Conservation (phyloP, 768 basidiomycete species). For the Mycena haematopus region DNA sequence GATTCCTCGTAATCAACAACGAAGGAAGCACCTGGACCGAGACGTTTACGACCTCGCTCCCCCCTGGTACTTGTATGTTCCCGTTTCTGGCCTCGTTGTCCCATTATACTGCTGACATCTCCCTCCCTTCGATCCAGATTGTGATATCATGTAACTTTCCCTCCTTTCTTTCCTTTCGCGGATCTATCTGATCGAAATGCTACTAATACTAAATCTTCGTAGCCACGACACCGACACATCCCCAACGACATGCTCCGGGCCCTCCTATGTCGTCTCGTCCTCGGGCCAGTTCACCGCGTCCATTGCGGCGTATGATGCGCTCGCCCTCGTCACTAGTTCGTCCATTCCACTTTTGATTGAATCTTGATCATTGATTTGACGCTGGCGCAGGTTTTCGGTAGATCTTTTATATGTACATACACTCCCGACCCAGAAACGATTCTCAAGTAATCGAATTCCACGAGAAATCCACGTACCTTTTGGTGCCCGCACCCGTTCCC, state of each 20-base stretch:
- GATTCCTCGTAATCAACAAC: slow-evolving; percentile 51
- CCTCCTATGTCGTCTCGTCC: slow-evolving; percentile 18
- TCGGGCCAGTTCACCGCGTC: slow-evolving; percentile 22
- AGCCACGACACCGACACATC: slow-evolving; percentile 21
- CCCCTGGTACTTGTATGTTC: slow-evolving; percentile 25
- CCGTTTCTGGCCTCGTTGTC: slow-evolving; percentile 4
- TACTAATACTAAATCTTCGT: slow-evolving; percentile 2
- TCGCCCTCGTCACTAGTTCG: slow-evolving; percentile 21
- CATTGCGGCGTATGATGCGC: slow-evolving; percentile 20
- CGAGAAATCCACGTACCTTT: too few relatives aligned
- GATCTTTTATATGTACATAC: too few relatives aligned
- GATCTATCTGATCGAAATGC: too few relatives aligned
- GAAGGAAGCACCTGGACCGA: slow-evolving; percentile 44
- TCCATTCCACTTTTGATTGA: slow-evolving; percentile 7
- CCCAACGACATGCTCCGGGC: slow-evolving; percentile 21
- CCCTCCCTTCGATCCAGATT: slow-evolving; percentile 20
- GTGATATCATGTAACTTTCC: slow-evolving; percentile 18
- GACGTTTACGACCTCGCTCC: slow-evolving; percentile 43
- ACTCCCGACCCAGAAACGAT: too few relatives aligned
- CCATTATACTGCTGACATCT: slow-evolving; percentile 9
- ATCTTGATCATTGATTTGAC: slow-evolving; percentile 16
- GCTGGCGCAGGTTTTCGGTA: slow-evolving; percentile 15
- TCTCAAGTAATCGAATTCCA: too few relatives aligned
- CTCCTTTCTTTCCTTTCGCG: neutral
- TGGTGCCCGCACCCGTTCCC: too few relatives aligned